Conservation (phyloP, 805 yeast genomes). For the Teunomyces atbi region DNA sequence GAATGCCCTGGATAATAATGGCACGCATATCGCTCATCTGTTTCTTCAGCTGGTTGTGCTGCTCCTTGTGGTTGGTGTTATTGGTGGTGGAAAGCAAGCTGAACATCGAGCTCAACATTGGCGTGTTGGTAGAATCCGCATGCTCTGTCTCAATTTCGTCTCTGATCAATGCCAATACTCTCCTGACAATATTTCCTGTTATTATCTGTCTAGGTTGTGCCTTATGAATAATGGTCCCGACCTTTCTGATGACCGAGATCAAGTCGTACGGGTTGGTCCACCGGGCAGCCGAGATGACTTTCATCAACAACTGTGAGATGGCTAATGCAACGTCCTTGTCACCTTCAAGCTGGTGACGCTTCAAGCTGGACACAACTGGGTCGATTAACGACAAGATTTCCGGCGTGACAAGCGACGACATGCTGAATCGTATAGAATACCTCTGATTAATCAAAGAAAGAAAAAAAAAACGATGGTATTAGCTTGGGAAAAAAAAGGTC, state of each 20-base stretch:
- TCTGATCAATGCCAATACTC: constrained; percentile 81
- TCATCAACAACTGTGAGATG: constrained; percentile 80
- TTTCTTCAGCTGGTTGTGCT: constrained; percentile 33
- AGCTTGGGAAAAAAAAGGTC: background rate
- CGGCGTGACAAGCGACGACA: constrained; percentile 3
- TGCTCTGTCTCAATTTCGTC: constrained; percentile 65
- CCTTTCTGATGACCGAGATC: constrained; percentile 64
- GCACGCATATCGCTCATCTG: constrained; percentile 71
- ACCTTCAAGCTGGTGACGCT: constrained; percentile 81
- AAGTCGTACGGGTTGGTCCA: constrained; percentile 80
- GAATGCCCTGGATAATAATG: constrained; percentile 85
- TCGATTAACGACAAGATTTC: constrained; percentile 37
- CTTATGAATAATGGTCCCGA: constrained; percentile 66
- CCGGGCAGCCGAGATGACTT: constrained; percentile 84
- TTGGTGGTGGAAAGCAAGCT: constrained; percentile 62
- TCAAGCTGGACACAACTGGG: constrained; percentile 51
- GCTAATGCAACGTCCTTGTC: constrained; percentile 82
- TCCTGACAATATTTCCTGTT: constrained; percentile 85
- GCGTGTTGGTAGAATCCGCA: constrained; percentile 29
- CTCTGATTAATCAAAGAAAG: too few species aligned
- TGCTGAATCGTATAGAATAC: background rate
- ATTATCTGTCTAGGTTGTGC: constrained; percentile 90
- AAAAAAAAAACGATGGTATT: background rate
- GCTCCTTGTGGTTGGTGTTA: constrained; percentile 20
- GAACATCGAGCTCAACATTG: constrained; percentile 83